Conservation (phyloP, 2,329 filamentous ascomycete genomes). For the Fusarium tuaranense region DNA sequence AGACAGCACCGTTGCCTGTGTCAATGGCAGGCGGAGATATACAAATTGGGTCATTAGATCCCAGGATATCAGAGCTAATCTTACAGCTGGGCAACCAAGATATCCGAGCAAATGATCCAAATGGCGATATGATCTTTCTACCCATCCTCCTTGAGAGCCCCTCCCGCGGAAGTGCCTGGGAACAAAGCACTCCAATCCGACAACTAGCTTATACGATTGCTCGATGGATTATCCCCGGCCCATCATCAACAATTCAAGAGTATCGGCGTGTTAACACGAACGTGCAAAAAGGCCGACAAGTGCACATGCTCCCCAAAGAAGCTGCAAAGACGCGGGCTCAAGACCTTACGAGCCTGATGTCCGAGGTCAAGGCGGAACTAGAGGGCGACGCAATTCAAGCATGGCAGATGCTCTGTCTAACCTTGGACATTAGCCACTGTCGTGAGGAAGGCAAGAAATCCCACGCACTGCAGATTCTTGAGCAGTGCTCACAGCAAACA, state of each 20-base stretch:
- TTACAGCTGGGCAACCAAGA: conserved; percentile 44
- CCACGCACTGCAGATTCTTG: conserved; percentile 39
- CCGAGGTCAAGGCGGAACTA: conserved; percentile 7
- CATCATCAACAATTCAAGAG: conserved; percentile 46
- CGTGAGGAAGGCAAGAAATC: conserved; percentile 44
- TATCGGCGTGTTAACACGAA: conserved; percentile 51
- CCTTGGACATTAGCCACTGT: conserved; percentile 47
- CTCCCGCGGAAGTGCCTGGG: conserved; percentile 67
- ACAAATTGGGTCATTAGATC: conserved; percentile 47
- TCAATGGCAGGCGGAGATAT: conserved; percentile 17
- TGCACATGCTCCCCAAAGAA: conserved; percentile 28
- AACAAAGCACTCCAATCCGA: conserved; percentile 61
- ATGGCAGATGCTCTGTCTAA: conserved; percentile 46
- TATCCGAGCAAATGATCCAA: conserved; percentile 32
- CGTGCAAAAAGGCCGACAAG: conserved; percentile 45
- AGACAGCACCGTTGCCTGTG: conserved; percentile 32
- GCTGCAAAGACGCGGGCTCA: conserved; percentile 16
- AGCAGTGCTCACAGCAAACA: conserved; percentile 9
- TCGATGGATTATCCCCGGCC: conserved; percentile 28
- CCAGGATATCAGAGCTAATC: conserved; percentile 54
- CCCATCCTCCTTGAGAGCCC: conserved; percentile 71
- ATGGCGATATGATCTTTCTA: conserved; percentile 66
- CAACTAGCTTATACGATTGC: conserved; percentile 67
- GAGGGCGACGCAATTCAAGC: conserved; percentile 2
- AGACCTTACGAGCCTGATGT: conserved; percentile 39